These are phyloP conservation scores for Pestalotiopsis sp. DNA, from an alignment of 2,329 filamentous ascomycete genomes.

Conservation along the genomic window DNA sequence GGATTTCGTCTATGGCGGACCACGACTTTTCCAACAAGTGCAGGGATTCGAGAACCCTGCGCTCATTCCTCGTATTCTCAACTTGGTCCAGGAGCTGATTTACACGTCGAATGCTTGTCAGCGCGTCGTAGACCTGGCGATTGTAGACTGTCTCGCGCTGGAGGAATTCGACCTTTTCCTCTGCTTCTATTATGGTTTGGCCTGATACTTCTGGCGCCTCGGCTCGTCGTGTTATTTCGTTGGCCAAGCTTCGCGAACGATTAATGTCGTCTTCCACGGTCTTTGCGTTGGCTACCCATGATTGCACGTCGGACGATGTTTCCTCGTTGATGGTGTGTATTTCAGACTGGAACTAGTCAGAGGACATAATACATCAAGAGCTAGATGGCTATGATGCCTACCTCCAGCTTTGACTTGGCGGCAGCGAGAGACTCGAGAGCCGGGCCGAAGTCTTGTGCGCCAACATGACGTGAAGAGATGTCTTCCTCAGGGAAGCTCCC, in stretches of 20 bases:
- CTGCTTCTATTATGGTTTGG: slow-evolving; percentile 53
- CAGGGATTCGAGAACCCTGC: slow-evolving; percentile 59
- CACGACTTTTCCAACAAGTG: slow-evolving; percentile 60
- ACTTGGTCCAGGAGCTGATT: slow-evolving; percentile 65
- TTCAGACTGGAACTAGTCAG: slow-evolving; percentile 55
- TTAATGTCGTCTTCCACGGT: slow-evolving; percentile 85
- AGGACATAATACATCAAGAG: not conserved
- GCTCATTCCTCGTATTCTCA: slow-evolving; percentile 57
- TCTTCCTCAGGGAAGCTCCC: slow-evolving; percentile 50
- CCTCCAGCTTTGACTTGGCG: slow-evolving; percentile 49
- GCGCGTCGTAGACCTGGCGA: slow-evolving; percentile 53
- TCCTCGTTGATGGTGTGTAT: slow-evolving; percentile 78
- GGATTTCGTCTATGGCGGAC: slow-evolving; percentile 59
- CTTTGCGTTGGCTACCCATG: slow-evolving; percentile 85
- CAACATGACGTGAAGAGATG: slow-evolving; percentile 40
- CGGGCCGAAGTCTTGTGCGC: slow-evolving; percentile 37
- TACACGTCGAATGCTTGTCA: slow-evolving; percentile 57
- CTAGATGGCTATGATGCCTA: slow-evolving; percentile 23
- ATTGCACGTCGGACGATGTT: slow-evolving; percentile 76
- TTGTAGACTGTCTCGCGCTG: slow-evolving; percentile 62
- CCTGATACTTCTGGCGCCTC: slow-evolving; percentile 63
- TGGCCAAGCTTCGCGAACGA: slow-evolving; percentile 76
- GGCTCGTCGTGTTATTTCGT: slow-evolving; percentile 78
- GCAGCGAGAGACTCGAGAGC: slow-evolving; percentile 43
- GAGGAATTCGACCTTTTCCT: slow-evolving; percentile 59